Conservation (phyloP, 441 rosid genomes). For the Mallotus repandus region DNA sequence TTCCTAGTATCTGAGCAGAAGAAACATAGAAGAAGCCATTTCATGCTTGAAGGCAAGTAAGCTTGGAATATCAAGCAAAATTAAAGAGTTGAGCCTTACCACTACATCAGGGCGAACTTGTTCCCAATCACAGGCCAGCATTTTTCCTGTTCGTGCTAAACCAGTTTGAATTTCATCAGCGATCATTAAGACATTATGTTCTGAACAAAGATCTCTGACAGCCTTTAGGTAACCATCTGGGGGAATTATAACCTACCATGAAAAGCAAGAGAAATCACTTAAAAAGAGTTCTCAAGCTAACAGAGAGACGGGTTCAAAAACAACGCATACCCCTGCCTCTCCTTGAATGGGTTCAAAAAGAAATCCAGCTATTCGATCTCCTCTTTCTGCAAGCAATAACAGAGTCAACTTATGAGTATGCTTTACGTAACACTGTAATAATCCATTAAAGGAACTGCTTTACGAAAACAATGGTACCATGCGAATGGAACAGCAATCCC, state of each 20-base stretch:
- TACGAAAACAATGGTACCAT: background rate
- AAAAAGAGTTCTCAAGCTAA: background rate
- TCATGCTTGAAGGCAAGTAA: slow-evolving; percentile 10
- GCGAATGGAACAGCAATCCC: slow-evolving; percentile 1
- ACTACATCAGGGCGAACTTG: slow-evolving; percentile 82
- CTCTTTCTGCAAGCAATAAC: slow-evolving; percentile 53
- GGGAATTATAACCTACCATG: slow-evolving; percentile 70
- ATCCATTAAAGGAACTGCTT: slow-evolving; percentile 2
- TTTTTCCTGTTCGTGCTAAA: slow-evolving; percentile 77
- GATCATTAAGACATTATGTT: slow-evolving; percentile 81
- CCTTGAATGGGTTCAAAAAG: slow-evolving; percentile 98
- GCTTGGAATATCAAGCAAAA: slow-evolving; percentile 9
- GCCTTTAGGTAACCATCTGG: slow-evolving; percentile 79
- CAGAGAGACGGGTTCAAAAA: background rate
- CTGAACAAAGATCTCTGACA: slow-evolving; percentile 82
- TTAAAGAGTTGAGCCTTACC: slow-evolving; percentile 41
- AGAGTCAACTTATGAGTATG: slow-evolving; percentile 2
- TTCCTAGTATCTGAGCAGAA: slow-evolving; percentile 70
- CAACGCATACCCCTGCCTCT: slow-evolving; percentile 86
- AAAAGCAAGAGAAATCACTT: background rate
- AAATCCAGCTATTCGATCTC: slow-evolving; percentile 84
- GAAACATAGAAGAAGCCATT: slow-evolving; percentile 3
- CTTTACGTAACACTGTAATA: background rate
- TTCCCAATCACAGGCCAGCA: slow-evolving; percentile 98
- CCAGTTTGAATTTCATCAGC: slow-evolving; percentile 98